A percentile compares a stretch with the other conserved stretches of the same genome.
Evolutionary conservation across 176 grass and related monocot genomes (phyloP).

Genomic region (Oryza rufipogon): DNA sequence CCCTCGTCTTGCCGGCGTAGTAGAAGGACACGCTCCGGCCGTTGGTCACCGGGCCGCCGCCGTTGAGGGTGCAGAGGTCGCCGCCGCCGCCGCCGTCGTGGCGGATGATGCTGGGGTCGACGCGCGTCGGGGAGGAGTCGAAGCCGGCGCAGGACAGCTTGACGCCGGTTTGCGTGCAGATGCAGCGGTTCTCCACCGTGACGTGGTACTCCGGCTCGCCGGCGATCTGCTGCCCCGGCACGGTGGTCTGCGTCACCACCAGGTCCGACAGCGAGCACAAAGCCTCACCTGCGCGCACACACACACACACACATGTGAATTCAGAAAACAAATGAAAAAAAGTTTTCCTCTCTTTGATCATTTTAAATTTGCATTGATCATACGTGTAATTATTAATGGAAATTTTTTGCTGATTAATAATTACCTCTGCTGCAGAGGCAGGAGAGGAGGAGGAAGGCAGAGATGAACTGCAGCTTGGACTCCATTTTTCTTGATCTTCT

Average conservation of each 20-base stretch:
- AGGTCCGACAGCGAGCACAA: neutral
- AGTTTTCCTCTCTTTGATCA: too few species aligned
- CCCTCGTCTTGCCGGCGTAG: neutral
- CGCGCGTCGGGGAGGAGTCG: neutral
- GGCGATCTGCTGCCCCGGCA: neutral
- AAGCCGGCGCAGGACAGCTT: conserved; percentile 8
- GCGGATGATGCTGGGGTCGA: neutral
- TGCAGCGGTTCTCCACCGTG: conserved; percentile 9
- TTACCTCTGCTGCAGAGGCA: too few species aligned
- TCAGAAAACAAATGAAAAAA: too few species aligned
- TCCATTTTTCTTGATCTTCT: too few species aligned
- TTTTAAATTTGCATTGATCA: too few species aligned
- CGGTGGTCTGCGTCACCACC: neutral
- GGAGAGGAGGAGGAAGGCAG: too few species aligned
- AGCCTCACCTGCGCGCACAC: neutral
- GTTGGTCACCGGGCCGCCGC: neutral
- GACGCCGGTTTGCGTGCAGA: conserved; percentile 2
- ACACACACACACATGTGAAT: too few species aligned
- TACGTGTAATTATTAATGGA: too few species aligned
- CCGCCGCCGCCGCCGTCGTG: neutral
- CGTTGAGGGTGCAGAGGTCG: neutral
- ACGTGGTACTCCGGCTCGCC: neutral
- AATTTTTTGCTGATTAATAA: too few species aligned
- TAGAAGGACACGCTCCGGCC: neutral
- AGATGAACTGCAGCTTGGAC: too few species aligned